These are phyloP conservation scores for Cornus florida DNA, from an alignment of 148 eudicot genomes.

Conservation along the genomic window DNA sequence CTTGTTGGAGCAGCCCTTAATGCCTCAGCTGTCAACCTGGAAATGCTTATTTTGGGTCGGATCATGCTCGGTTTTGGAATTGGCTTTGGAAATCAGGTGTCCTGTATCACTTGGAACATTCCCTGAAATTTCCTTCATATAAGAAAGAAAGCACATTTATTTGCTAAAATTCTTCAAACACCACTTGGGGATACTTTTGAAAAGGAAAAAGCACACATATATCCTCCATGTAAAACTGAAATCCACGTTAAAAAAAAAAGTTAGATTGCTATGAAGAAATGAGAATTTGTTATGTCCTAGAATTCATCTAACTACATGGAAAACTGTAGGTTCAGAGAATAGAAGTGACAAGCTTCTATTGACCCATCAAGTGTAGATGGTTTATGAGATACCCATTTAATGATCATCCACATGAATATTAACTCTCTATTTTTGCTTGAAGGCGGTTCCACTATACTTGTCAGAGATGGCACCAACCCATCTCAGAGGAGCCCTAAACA, in stretches of 20 bases:
- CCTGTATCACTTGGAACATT: neutral
- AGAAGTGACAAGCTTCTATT: too few relatives aligned
- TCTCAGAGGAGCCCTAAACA: slow-evolving; percentile 80
- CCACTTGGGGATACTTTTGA: too few relatives aligned
- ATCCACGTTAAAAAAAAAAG: too few relatives aligned
- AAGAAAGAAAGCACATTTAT: neutral
- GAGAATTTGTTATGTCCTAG: too few relatives aligned
- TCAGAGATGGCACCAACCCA: slow-evolving; percentile 94
- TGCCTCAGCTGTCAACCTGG: slow-evolving; percentile 65
- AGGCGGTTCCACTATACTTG: slow-evolving; percentile 81
- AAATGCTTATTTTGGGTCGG: slow-evolving; percentile 78
- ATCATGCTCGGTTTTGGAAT: slow-evolving; percentile 95
- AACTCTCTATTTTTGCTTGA: slow-evolving; percentile 2
- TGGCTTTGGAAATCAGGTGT: slow-evolving; percentile 90
- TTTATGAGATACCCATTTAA: neutral
- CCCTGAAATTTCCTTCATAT: neutral
- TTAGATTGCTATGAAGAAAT: too few relatives aligned
- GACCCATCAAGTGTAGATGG: too few relatives aligned
- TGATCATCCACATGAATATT: neutral
- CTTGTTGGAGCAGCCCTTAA: slow-evolving; percentile 69
- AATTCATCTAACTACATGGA: too few relatives aligned
- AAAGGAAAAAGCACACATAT: too few relatives aligned
- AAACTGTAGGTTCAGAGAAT: too few relatives aligned
- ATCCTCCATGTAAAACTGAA: too few relatives aligned
- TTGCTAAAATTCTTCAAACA: too few relatives aligned